These are phyloP conservation scores for Petunia axillaris DNA, from an alignment of 257 asterid genomes.

Conservation along the genomic window DNA sequence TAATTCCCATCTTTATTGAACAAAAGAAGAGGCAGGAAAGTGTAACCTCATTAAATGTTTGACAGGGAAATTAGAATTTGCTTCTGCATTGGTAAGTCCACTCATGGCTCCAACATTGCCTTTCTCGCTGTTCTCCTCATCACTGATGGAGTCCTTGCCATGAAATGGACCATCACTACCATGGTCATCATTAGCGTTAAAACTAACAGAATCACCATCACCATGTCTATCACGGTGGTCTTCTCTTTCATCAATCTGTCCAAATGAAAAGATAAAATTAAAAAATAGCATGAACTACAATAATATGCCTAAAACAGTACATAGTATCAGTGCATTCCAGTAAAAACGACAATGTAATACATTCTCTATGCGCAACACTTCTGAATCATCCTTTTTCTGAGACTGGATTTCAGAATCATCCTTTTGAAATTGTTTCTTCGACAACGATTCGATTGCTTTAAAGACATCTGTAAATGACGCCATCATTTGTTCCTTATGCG, in stretches of 20 bases:
- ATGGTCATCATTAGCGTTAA: slow-evolving; percentile 17
- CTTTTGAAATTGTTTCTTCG: slow-evolving; percentile 17
- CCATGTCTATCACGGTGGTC: neutral
- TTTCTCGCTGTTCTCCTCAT: slow-evolving; percentile 7
- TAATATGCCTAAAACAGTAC: neutral
- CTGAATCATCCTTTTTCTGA: slow-evolving; percentile 17
- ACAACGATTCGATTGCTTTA: slow-evolving; percentile 14
- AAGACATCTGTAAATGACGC: slow-evolving; percentile 24
- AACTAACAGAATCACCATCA: neutral
- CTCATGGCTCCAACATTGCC: slow-evolving; percentile 4
- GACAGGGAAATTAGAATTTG: neutral
- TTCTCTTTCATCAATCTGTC: slow-evolving; percentile 23
- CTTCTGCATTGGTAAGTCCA: slow-evolving; percentile 1
- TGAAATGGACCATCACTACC: slow-evolving; percentile 6
- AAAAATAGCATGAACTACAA: neutral
- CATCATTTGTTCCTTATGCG: slow-evolving; percentile 22
- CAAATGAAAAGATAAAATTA: neutral
- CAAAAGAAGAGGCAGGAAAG: neutral
- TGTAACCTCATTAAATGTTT: neutral
- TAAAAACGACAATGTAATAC: neutral
- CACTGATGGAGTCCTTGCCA: slow-evolving; percentile 18
- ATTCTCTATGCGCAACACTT: neutral
- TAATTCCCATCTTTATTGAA: neutral
- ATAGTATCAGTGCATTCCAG: neutral
- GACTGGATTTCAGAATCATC: neutral